These are phyloP conservation scores for Metschnikowia arizonensis DNA, from an alignment of 805 yeast genomes.

Conservation along the genomic window DNA sequence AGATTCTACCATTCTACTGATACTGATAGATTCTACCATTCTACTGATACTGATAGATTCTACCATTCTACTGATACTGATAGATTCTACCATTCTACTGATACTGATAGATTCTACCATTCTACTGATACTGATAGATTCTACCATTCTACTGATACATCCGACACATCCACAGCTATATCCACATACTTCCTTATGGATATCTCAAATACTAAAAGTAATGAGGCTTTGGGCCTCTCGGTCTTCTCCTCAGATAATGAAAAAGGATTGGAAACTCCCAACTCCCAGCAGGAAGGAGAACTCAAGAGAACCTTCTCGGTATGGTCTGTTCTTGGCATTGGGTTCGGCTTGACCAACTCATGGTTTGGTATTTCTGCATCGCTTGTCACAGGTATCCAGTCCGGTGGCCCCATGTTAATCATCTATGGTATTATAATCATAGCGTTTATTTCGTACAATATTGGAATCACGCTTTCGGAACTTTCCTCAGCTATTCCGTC, in stretches of 20 bases:
- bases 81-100: too few species aligned
- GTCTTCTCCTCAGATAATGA: conserved; percentile 14
- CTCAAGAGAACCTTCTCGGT: conserved; percentile 36
- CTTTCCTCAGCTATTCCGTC: conserved; percentile 38
- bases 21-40: too few species aligned
- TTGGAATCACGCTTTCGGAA: conserved; percentile 38
- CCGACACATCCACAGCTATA: too few species aligned
- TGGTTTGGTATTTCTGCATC: conserved; percentile 43
- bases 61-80: too few species aligned
- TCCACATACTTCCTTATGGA: too few species aligned
- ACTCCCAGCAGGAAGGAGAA: conserved; percentile 18
- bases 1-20: too few species aligned
- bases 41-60: too few species aligned
- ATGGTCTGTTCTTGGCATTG: conserved; percentile 38
- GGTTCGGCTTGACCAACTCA: conserved; percentile 41
- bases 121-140: too few species aligned
- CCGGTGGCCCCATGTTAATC: conserved; percentile 41
- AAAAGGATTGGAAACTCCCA: conserved; percentile 10
- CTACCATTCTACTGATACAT: too few species aligned
- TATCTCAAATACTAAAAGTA: not conserved
- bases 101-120: too few species aligned
- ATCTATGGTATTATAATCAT: conserved; percentile 40
- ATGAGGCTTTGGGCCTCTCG: conserved; percentile 11
- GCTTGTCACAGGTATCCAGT: conserved; percentile 37
- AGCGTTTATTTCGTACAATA: conserved; percentile 32